Percentiles rank a stretch among this genome's conserved stretches.
phyloP scores from a whole-genome alignment of 2,329 filamentous ascomycete species.

The Cylindrodendrum hubeiense region DNA sequence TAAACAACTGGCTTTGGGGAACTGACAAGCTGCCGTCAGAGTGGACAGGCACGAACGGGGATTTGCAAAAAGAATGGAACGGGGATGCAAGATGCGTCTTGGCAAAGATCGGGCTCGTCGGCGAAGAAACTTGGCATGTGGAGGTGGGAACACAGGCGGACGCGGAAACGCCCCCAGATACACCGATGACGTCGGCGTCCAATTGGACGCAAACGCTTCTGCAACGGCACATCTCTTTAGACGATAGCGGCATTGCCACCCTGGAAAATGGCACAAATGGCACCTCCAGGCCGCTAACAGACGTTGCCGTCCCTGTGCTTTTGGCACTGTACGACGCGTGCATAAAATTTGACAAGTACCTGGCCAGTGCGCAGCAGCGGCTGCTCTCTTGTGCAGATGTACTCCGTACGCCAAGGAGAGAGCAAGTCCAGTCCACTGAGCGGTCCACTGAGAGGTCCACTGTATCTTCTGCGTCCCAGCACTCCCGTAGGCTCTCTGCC shows the following conservation, averaged over 20 bases:
- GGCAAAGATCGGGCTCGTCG: neutral
- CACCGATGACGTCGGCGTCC: neutral
- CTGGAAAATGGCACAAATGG: too few relatives aligned
- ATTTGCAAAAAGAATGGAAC: neutral
- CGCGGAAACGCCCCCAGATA: neutral
- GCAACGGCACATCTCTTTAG: neutral
- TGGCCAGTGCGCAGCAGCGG: neutral
- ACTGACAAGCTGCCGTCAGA: neutral
- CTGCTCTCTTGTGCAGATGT: too few relatives aligned
- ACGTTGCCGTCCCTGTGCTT: neutral
- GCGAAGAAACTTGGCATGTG: constrained; percentile 3
- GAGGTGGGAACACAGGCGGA: neutral
- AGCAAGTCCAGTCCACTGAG: neutral
- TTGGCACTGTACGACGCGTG: neutral
- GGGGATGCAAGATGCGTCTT: neutral
- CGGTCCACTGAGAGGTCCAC: too few relatives aligned
- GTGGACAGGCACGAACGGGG: too few relatives aligned
- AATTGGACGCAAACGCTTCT: neutral
- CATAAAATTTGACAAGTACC: neutral
- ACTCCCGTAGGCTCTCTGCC: too few relatives aligned
- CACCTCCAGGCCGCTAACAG: neutral
- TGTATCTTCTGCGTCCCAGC: too few relatives aligned
- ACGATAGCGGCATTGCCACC: neutral
- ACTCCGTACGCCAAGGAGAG: too few relatives aligned
- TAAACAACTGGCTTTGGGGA: neutral